Conservation (phyloP, 306 rosid genomes). For the Quercus engelmannii region DNA sequence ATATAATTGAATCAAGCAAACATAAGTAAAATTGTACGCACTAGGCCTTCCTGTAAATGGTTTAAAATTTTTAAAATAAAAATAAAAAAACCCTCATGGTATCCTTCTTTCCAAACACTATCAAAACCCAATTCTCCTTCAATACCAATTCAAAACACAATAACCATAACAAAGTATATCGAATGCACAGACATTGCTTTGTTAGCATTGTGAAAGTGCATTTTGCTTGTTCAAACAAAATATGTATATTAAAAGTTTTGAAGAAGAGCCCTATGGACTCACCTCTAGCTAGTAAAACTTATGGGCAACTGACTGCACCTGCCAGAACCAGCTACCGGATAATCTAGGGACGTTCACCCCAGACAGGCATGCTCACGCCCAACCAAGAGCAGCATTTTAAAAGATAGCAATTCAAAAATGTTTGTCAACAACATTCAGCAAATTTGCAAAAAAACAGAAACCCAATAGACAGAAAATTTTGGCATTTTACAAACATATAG, state of each 20-base stretch:
- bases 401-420: no score
- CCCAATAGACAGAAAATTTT: not conserved
- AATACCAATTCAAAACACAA: not conserved
- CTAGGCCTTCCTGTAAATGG: not conserved
- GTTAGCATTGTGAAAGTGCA: not conserved
- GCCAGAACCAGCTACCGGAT: no score
- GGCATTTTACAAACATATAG: no score
- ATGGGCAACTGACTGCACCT: accelerated
- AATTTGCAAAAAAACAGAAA: not conserved
- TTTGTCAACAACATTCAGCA: no score
- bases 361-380: no score
- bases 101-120: not conserved
- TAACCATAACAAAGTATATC: not conserved
- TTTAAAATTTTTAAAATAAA: no score
- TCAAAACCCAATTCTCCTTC: not conserved
- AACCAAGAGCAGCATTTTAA: no score
- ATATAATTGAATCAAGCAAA: no score
- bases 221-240: not conserved
- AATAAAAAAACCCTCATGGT: not conserved
- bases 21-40: not conserved
- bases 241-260: not conserved
- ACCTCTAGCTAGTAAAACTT: no score
- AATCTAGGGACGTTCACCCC: no score
- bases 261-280: not conserved
- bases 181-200: not conserved